Conservation (phyloP, 2,329 filamentous ascomycete species). For the Epichloe sp. region DNA sequence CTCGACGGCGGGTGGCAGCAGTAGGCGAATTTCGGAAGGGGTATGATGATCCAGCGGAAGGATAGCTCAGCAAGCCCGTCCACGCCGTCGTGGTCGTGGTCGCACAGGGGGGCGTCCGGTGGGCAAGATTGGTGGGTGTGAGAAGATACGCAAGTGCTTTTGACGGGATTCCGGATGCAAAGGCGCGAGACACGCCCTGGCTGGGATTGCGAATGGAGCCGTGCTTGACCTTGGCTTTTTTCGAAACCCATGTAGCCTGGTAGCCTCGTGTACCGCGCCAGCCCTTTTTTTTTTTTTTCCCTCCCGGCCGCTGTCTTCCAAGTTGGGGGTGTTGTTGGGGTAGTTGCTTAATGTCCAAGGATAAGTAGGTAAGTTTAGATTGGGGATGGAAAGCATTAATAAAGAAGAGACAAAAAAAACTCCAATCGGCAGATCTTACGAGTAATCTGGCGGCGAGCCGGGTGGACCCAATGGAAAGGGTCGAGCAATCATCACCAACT, state of each 20-base stretch:
- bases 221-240: slow-evolving; percentile 1
- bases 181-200: slow-evolving; percentile 8
- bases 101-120: slow-evolving; percentile 6
- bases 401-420: not conserved
- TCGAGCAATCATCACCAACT: slow-evolving; percentile 4
- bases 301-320: not conserved
- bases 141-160: not conserved
- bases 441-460: slow-evolving; percentile 1
- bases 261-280: slow-evolving; percentile 5
- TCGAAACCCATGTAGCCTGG: slow-evolving; percentile 1
- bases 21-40: slow-evolving; percentile 2
- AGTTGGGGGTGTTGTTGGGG: not conserved
- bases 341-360: not conserved
- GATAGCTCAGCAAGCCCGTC: slow-evolving; percentile 1
- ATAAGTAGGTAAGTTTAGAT: not conserved
- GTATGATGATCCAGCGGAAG: slow-evolving; percentile 1
- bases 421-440: not conserved
- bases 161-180: slow-evolving; percentile 7
- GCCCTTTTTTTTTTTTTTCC: not conserved
- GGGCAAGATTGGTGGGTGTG: slow-evolving; percentile 2
- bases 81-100: slow-evolving; percentile 1
- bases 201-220: slow-evolving; percentile 5
- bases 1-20: slow-evolving; percentile 12
- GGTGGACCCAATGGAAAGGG: slow-evolving; percentile 2
- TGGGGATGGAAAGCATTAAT: not conserved